phyloP scores from a whole-genome alignment of 306 rosid genomes.

The Ochetophila trinervis region DNA sequence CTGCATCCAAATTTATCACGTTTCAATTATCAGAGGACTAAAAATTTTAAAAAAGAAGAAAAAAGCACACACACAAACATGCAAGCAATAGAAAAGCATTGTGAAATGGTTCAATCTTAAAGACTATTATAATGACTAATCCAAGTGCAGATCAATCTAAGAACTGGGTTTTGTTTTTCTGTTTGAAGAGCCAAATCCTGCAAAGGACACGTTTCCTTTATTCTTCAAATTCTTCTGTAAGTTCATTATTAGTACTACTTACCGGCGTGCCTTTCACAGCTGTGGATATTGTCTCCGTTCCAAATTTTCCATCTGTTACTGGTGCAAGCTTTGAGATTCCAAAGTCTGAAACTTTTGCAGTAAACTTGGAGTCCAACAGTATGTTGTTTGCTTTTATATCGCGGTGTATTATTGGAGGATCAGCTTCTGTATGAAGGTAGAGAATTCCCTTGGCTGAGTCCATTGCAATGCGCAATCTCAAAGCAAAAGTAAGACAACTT shows the following conservation, averaged over 20 bases:
- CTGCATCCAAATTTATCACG: neutral
- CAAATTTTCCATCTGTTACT: neutral
- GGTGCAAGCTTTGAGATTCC: slow-evolving; percentile 16
- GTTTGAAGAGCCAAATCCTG: neutral
- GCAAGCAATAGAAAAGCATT: neutral
- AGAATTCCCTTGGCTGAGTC: slow-evolving; percentile 20
- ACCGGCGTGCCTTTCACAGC: slow-evolving; percentile 17
- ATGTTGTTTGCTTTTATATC: slow-evolving; percentile 21
- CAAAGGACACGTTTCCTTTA: neutral
- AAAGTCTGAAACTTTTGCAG: slow-evolving; percentile 22
- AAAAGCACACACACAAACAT: neutral
- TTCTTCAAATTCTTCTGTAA: too few relatives aligned
- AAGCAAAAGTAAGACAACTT: slow-evolving; percentile 7
- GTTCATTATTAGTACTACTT: neutral
- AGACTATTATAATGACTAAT: too few relatives aligned
- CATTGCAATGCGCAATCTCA: slow-evolving; percentile 13
- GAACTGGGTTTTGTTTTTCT: neutral
- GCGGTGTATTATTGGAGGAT: slow-evolving; percentile 17
- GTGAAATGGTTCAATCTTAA: too few relatives aligned
- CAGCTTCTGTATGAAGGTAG: slow-evolving; percentile 17
- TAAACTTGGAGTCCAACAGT: slow-evolving; percentile 20
- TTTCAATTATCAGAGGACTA: neutral
- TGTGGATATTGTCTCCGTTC: neutral
- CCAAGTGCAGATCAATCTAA: neutral
- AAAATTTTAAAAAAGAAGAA: too few relatives aligned